phyloP scores from a whole-genome alignment of 768 basidiomycete genomes.

The Boletus barrowsii region DNA sequence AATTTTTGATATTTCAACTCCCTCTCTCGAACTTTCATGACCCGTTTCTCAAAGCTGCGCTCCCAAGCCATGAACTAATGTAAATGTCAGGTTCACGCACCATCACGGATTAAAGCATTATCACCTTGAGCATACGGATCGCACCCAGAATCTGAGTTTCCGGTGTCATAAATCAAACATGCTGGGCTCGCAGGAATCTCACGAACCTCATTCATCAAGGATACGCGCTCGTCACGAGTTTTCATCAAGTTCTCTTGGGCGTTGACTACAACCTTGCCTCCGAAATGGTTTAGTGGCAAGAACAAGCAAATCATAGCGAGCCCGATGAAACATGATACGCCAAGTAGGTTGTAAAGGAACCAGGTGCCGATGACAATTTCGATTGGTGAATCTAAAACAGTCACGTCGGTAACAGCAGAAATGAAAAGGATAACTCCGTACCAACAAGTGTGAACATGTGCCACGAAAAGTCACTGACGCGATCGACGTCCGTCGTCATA shows the following conservation, averaged over 20 bases:
- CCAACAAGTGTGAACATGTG: conserved; percentile 74
- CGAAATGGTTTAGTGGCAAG: conserved; percentile 79
- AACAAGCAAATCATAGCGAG: conserved; percentile 71
- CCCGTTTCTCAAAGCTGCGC: conserved; percentile 77
- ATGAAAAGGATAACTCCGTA: conserved; percentile 27
- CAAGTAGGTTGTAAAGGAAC: conserved; percentile 77
- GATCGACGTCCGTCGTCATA: conserved; percentile 93
- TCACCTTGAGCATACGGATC: conserved; percentile 83
- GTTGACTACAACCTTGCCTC: conserved; percentile 72
- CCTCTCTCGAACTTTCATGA: conserved; percentile 69
- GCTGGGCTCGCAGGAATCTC: not conserved
- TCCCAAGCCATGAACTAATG: conserved; percentile 92
- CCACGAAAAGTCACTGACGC: conserved; percentile 82
- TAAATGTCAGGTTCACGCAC: not conserved
- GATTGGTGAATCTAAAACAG: conserved; percentile 62
- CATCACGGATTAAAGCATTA: not conserved
- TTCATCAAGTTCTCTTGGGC: conserved; percentile 91
- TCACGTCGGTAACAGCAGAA: not conserved
- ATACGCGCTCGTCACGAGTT: conserved; percentile 83
- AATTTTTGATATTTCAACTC: conserved; percentile 83
- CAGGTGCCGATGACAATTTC: conserved; percentile 72
- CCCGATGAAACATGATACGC: conserved; percentile 75
- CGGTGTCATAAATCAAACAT: not conserved
- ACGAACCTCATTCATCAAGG: conserved; percentile 81
- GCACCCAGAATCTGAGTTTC: conserved; percentile 64